phyloP scores from a whole-genome alignment of 2,329 filamentous ascomycete species.

The Sarocladiaceae sp. region DNA sequence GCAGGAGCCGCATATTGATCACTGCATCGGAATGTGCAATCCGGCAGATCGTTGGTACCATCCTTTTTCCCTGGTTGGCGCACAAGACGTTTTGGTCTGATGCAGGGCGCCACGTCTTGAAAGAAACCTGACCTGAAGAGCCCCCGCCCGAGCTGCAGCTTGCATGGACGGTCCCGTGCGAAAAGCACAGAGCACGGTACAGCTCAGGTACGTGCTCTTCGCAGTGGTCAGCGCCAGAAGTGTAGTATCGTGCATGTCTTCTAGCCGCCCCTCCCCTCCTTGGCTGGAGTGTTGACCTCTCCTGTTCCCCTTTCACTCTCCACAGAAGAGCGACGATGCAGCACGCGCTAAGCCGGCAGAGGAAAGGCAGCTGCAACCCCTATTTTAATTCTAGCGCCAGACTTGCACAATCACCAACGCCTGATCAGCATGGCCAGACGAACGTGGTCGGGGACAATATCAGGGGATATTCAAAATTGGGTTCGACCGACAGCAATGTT shows the following conservation, averaged over 20 bases:
- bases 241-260: background rate
- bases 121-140: background rate
- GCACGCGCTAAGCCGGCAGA: conserved; percentile 1
- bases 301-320: background rate
- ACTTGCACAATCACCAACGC: background rate
- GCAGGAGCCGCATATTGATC: conserved; percentile 1
- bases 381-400: background rate
- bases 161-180: too few species aligned
- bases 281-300: background rate
- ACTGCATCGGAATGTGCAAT: background rate
- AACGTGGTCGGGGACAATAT: too few species aligned
- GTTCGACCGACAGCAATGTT: too few species aligned
- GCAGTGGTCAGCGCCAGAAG: too few species aligned
- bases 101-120: background rate
- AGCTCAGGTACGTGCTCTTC: background rate
- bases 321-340: conserved; percentile 9
- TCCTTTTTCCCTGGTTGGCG: background rate
- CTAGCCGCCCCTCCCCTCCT: background rate
- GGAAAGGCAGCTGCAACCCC: background rate
- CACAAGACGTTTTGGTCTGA: background rate
- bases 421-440: background rate
- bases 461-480: too few species aligned
- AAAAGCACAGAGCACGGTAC: background rate
- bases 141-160: background rate
- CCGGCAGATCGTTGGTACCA: background rate